These are phyloP conservation scores for Arabidopsis arenosa DNA, from an alignment of 345 rosid species.

Conservation along the genomic window DNA sequence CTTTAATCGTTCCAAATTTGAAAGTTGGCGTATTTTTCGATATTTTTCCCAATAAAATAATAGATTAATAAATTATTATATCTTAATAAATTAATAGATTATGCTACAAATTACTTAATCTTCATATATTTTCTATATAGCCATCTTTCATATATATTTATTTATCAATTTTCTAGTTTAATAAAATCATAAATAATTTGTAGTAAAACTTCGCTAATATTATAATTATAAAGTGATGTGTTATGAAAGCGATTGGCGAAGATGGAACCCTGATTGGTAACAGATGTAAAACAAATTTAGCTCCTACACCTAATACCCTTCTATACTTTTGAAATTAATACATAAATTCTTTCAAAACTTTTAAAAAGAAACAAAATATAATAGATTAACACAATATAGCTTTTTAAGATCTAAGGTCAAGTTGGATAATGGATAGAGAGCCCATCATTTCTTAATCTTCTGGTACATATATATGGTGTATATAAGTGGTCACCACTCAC, in stretches of 20 bases:
- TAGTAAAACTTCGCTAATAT: no score
- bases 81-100: no score
- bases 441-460: constrained; percentile 11
- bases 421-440: constrained; percentile 19
- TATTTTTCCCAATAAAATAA: no score
- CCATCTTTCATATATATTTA: no score
- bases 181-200: no score
- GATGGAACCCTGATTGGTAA: constrained; percentile 39
- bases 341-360: constrained; percentile 3
- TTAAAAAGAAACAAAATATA: constrained; percentile 22
- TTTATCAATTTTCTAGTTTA: no score
- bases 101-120: no score
- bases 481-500: no score
- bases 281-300: constrained; percentile 35
- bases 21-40: no score
- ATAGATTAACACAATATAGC: constrained; percentile 22
- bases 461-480: background rate
- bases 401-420: constrained; percentile 30
- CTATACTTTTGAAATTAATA: constrained; percentile 29
- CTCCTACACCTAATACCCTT: constrained; percentile 26
- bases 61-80: no score
- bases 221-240: background rate
- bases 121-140: no score
- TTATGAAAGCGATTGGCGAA: constrained; percentile 28
- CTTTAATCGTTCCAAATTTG: no score